Base-by-base conservation (phyloP, 495 filamentous ascomycete genomes). In the Xylaria longipes region DNA sequence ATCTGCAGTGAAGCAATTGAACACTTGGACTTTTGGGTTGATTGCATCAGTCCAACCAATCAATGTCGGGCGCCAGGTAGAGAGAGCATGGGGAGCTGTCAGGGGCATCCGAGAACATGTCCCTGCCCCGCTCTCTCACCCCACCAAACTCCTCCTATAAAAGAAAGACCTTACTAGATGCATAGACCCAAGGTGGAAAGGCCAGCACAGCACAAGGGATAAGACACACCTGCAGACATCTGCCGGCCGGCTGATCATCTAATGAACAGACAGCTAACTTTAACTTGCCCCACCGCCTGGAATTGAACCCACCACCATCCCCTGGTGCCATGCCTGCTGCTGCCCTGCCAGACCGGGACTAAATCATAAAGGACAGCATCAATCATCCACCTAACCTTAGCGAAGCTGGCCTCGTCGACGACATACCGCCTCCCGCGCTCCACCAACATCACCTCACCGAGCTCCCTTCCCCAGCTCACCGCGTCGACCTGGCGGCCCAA, bases 1-100 rank as follows among this genome's bases (percentile, higher is more conserved):
- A 33, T 9, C 3, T 9, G 43, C 25, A 5, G 45, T 48, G n/a
- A 58, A 58, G 48, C 73, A 74, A 76, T 72, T 78, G 74, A 72
- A 76, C 76, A 76, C 72, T 72, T 76, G 71, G 68, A 78, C 74
- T 29, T 71, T 57, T 68, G 14, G 61, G 37, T 14, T 50, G 46
- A 11, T 39, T 57, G 61, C 20, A 25, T 69, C 71, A 52, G 65
- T 41, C 48, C 50, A 20, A 61, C 27, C 33, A 46, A 57, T 73
- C 73, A 75, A 73, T 73, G 62, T 17, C 62, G 67, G 72, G 71
- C 62, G 31, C 25, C 48, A 64, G 71, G 54, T 27, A 72, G 27
- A 33, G 22, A 37, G n/a, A 5, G 5, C 46, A 50, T 22, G n/a
- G 41, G 66, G 57, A 70, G 57, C 57, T 74, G 58, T 66, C 71